Evolutionary conservation across 192 early-diverging fungal genomes (phyloP).

Genomic region (Radiomyces spectabilis): DNA sequence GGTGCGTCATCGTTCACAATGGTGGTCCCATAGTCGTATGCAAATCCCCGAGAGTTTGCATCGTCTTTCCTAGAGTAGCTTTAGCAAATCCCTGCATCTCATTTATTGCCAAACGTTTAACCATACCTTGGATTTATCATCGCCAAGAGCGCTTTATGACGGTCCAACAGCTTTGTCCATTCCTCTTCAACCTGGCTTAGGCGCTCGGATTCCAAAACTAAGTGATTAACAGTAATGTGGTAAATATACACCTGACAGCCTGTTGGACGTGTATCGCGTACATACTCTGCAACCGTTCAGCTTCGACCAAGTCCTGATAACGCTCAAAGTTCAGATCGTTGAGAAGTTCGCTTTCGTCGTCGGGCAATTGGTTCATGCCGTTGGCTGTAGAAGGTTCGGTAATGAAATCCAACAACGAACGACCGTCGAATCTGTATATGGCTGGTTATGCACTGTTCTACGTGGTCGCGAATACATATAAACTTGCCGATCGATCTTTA

Average conservation of each 20-base stretch:
- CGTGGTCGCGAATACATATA: neutral
- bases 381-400: slow-evolving; percentile 11
- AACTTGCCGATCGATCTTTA: slow-evolving; percentile 37
- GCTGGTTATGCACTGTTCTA: no score
- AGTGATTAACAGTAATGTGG: no score
- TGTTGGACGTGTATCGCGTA: no score
- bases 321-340: slow-evolving; percentile 49
- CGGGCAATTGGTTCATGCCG: neutral
- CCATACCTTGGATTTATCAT: slow-evolving; percentile 23
- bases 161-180: slow-evolving; percentile 43
- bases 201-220: no score
- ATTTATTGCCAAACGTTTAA: neutral
- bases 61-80: slow-evolving; percentile 14
- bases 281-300: slow-evolving; percentile 33
- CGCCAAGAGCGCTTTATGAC: slow-evolving; percentile 31
- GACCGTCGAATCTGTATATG: slow-evolving; percentile 38
- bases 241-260: no score
- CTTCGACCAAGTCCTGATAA: slow-evolving; percentile 44
- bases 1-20: neutral
- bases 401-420: slow-evolving; percentile 40
- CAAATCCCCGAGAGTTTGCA: slow-evolving; percentile 7
- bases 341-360: slow-evolving; percentile 32
- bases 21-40: slow-evolving; percentile 24
- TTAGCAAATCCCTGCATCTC: neutral
- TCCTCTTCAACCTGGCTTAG: slow-evolving; percentile 39